These are phyloP conservation scores for Kodamaea suecica DNA, from an alignment of 1,139 yeast species.

Conservation along the genomic window DNA sequence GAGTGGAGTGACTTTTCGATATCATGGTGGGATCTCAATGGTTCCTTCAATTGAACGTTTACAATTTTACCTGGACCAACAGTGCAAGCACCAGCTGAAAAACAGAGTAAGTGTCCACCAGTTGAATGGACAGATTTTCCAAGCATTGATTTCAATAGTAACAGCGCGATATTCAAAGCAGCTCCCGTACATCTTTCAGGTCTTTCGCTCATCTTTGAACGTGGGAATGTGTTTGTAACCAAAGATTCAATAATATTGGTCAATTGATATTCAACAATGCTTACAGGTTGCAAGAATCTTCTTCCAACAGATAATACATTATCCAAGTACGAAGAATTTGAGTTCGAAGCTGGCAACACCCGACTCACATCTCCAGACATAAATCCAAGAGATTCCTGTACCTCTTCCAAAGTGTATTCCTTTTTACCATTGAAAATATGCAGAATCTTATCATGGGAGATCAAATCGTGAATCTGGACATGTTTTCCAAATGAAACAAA, in stretches of 20 bases:
- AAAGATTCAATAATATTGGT: constrained; percentile 53
- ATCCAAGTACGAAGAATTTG: constrained; percentile 11
- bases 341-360: constrained; percentile 7
- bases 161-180: constrained; percentile 61
- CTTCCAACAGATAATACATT: constrained; percentile 25
- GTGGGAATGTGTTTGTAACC: constrained; percentile 52
- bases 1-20: constrained; percentile 42
- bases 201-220: constrained; percentile 44
- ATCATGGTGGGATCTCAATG: constrained; percentile 59
- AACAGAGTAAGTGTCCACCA: constrained; percentile 61
- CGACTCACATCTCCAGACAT: constrained; percentile 14
- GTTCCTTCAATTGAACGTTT: constrained; percentile 45
- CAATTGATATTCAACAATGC: constrained; percentile 55
- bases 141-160: constrained; percentile 43
- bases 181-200: constrained; percentile 61
- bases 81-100: constrained; percentile 59
- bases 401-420: constrained; percentile 48
- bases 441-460: constrained; percentile 26
- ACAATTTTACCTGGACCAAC: constrained; percentile 57
- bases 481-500: constrained; percentile 62
- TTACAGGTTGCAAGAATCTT: constrained; percentile 46
- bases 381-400: constrained; percentile 55
- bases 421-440: constrained; percentile 60
- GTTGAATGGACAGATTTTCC: constrained; percentile 34
- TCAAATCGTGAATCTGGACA: constrained; percentile 59